These are phyloP conservation scores for Colletotrichum somersetense DNA, from an alignment of 2,329 filamentous ascomycete species.

Conservation along the genomic window DNA sequence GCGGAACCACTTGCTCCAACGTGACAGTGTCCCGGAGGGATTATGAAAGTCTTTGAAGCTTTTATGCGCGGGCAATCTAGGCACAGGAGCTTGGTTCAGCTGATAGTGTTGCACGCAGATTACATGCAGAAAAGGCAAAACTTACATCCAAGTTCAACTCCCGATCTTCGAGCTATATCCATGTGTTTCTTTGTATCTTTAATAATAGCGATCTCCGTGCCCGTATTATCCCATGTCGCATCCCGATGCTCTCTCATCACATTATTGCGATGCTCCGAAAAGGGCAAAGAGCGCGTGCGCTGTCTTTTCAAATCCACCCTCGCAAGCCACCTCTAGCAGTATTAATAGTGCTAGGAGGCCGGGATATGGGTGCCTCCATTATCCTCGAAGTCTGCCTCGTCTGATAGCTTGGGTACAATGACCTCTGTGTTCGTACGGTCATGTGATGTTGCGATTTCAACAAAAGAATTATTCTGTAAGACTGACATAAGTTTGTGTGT, in stretches of 20 bases:
- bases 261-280: fast-evolving
- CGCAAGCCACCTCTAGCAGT: neutral
- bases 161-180: neutral
- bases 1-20: constrained; percentile 33
- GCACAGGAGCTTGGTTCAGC: neutral
- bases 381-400: neutral
- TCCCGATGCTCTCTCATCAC: neutral
- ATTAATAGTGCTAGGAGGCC: too few species aligned
- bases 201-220: neutral
- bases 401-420: too few species aligned
- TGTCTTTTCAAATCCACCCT: neutral
- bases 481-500: too few species aligned
- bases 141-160: neutral
- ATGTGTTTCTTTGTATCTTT: neutral
- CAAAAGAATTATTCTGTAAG: too few species aligned
- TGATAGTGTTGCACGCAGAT: neutral
- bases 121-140: neutral
- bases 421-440: too few species aligned
- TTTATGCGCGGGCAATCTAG: neutral
- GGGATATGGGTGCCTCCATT: neutral
- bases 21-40: constrained; percentile 19
- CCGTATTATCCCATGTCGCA: neutral
- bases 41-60: constrained; percentile 10
- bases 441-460: too few species aligned
- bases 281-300: neutral